Conservation (phyloP, 768 basidiomycete genomes). For the Naganishia friedmannii region DNA sequence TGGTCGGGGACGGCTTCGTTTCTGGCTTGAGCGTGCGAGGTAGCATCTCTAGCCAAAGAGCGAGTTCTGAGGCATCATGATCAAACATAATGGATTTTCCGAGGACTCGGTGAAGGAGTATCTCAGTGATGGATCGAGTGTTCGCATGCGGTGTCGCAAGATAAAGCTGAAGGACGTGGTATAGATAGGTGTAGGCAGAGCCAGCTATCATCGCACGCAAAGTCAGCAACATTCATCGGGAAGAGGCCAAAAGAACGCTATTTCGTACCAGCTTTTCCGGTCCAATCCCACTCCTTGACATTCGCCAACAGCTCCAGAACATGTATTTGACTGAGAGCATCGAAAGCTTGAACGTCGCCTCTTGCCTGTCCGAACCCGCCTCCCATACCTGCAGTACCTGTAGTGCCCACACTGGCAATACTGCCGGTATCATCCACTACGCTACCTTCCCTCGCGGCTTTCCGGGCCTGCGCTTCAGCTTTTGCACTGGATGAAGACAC, state of each 20-base stretch:
- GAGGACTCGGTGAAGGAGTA: constrained; percentile 66
- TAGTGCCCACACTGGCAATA: constrained; percentile 44
- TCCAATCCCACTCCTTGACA: constrained; percentile 77
- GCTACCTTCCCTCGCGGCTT: constrained; percentile 48
- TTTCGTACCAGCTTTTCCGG: constrained; percentile 64
- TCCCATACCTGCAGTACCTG: constrained; percentile 50
- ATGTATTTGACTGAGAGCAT: constrained; percentile 70
- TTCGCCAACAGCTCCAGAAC: constrained; percentile 69
- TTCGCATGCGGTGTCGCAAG: constrained; percentile 58
- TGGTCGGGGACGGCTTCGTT: constrained; percentile 58
- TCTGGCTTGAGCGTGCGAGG: constrained; percentile 58
- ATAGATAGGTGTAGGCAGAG: constrained; percentile 63
- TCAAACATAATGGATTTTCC: constrained; percentile 74
- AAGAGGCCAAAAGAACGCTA: background rate
- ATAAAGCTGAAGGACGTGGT: constrained; percentile 68
- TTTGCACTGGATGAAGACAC: constrained; percentile 55
- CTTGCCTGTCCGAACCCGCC: constrained; percentile 52
- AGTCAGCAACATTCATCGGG: constrained; percentile 21
- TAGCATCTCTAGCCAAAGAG: constrained; percentile 69
- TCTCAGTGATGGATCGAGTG: constrained; percentile 58
- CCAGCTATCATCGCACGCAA: constrained; percentile 50
- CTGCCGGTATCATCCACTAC: constrained; percentile 46
- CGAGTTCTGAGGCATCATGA: constrained; percentile 67
- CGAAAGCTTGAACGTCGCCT: constrained; percentile 54
- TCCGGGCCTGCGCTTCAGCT: constrained; percentile 34